phyloP scores from a whole-genome alignment of 1,284 basidiomycete species.

The Apiotrichum veenhuisii region DNA sequence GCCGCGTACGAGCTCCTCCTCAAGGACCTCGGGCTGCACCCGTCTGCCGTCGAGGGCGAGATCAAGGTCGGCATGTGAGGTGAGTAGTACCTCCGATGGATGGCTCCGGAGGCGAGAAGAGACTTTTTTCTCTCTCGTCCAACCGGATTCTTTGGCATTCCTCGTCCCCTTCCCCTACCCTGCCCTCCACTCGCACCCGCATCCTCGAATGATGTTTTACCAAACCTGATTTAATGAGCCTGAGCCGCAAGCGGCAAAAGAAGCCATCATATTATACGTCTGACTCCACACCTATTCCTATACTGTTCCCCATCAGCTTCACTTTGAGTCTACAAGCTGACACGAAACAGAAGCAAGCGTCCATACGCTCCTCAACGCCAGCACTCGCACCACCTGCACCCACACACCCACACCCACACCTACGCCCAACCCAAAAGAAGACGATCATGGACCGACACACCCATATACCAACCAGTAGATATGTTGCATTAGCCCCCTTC shows the following conservation, averaged over 20 bases:
- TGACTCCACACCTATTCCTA: slow-evolving; percentile 16
- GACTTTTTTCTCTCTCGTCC: neutral
- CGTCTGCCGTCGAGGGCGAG: slow-evolving; percentile 82
- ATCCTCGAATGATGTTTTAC: slow-evolving; percentile 38
- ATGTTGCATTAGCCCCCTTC: slow-evolving; percentile 8
- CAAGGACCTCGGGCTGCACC: slow-evolving; percentile 70
- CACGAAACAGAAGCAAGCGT: neutral
- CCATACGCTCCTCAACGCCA: neutral
- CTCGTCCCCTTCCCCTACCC: no score
- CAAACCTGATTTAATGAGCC: slow-evolving; percentile 52
- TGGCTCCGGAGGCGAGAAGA: neutral
- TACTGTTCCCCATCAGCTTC: neutral
- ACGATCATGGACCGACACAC: no score
- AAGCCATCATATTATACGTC: slow-evolving; percentile 27
- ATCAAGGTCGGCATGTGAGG: slow-evolving; percentile 55
- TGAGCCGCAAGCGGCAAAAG: slow-evolving; percentile 30
- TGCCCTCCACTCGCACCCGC: neutral
- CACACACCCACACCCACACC: neutral
- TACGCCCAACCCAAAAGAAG: neutral
- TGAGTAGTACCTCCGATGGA: slow-evolving; percentile 1
- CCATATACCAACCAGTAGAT: neutral
- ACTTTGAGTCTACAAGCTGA: neutral
- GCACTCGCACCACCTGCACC: no score
- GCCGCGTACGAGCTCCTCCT: slow-evolving; percentile 72
- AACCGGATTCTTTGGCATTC: neutral